Percentiles rank a stretch among this genome's conserved stretches.
These are phyloP conservation scores for Mycena capillaripes DNA, from an alignment of 768 basidiomycete genomes.

Conservation along the genomic window DNA sequence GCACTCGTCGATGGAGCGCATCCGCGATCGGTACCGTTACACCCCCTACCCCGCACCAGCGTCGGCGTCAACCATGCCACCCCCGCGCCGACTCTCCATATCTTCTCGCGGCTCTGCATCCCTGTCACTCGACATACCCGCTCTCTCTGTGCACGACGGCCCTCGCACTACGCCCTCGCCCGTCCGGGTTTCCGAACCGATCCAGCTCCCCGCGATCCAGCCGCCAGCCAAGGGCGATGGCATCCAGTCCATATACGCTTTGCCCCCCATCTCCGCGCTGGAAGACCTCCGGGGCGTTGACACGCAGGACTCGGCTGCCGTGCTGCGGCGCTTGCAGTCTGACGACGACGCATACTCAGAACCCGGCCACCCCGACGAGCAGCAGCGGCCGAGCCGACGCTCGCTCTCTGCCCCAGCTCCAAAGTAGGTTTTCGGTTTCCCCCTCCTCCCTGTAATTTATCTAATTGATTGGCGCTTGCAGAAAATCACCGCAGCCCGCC, in stretches of 20 bases:
- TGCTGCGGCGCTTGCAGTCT: slow-evolving; percentile 69
- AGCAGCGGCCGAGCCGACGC: slow-evolving; percentile 56
- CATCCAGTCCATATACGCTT: slow-evolving; percentile 62
- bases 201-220: slow-evolving; percentile 41
- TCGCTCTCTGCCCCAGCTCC: slow-evolving; percentile 57
- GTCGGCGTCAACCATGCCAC: slow-evolving; percentile 15
- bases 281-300: slow-evolving; percentile 70
- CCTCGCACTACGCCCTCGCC: slow-evolving; percentile 56
- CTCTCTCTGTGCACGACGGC: slow-evolving; percentile 49
- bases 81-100: slow-evolving; percentile 21
- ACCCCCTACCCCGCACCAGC: slow-evolving; percentile 60
- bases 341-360: slow-evolving; percentile 57
- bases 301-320: slow-evolving; percentile 73
- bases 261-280: slow-evolving; percentile 79
- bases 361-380: slow-evolving; percentile 39
- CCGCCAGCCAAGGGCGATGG: slow-evolving; percentile 45
- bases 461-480: slow-evolving; percentile 23
- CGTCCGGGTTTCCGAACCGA: background rate
- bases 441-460: slow-evolving; percentile 22
- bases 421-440: slow-evolving; percentile 41
- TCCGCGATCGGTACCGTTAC: slow-evolving; percentile 41
- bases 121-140: slow-evolving; percentile 52
- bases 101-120: slow-evolving; percentile 43
- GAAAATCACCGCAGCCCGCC: slow-evolving; percentile 21
- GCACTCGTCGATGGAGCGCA: slow-evolving; percentile 1